Evolutionary conservation across 2,329 filamentous ascomycete species (phyloP), one percentile per base, ranked within the genome.

Genomic region (Clonostachys chloroleuca): DNA sequence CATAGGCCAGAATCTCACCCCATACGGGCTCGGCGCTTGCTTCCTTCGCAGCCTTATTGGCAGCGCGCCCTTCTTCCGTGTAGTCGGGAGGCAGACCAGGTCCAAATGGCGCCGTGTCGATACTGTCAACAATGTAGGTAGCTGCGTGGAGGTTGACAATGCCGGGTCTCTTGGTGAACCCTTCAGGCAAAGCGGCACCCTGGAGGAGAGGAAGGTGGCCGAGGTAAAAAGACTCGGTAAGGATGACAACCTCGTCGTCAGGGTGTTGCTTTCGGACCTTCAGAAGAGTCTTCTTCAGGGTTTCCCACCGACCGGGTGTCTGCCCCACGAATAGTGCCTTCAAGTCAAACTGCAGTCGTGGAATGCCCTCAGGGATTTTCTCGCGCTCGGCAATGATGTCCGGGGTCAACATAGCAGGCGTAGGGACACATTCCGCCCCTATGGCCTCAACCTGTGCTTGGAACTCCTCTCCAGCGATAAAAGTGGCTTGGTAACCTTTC

Each of bases 181-280:
- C 72, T 54, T 52, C 58, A 13, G 58, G 71, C 48, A 65, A 58
- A 3, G 69, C 62, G 2, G 63, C 64, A 3, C 70, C 70, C 33
- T 61, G 54, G 2, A 55, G 52, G 44, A 72, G 63, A 0, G 73
- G 70, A 1, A 65, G 50, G 12, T 61, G 51, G 1, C 69, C 72
- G 46, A 64, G 57, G 41, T 64, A 68, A 4, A 62, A 54, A 4
- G 60, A 56, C 52, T 78, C 75, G 34, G 61, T 60, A n/a, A 78
- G 45, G 12, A 74, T 56, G 17, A 78, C 51, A 30, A 78, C 60
- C 33, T 70, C 59, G 9, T 66, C 60, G 5, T 50, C 51, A 4
- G 65, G 62, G 34, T 69, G 58, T 3, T 59, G 47, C 8, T 58
- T 56, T 3, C 60, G 58, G 33, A 67, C 49, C 5, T 53, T 56